A percentile compares a stretch with the other conserved stretches of the same genome.
Conservation (phyloP, 2,329 filamentous ascomycete species). For the Colletotrichum lini region DNA sequence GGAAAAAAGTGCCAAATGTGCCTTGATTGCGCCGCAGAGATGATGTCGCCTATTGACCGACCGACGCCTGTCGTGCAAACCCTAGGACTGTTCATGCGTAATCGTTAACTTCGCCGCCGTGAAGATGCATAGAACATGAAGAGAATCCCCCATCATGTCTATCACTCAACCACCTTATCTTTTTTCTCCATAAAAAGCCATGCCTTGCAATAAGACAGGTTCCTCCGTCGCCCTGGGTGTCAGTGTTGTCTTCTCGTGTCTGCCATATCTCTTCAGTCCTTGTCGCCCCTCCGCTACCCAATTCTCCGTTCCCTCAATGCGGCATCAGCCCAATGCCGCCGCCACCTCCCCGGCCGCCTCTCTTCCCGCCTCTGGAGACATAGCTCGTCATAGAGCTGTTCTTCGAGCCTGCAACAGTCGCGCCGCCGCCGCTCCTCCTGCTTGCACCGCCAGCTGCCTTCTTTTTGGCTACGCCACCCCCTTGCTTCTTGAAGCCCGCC, state of each 20-base stretch:
- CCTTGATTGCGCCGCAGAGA: conserved; percentile 27
- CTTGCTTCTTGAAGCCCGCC: conserved; percentile 31
- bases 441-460: conserved; percentile 40
- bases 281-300: background rate
- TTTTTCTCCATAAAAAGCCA: conserved; percentile 1
- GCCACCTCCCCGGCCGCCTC: conserved; percentile 36
- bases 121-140: conserved; percentile 2
- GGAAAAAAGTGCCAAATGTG: conserved; percentile 5
- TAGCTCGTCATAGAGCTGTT: conserved; percentile 31
- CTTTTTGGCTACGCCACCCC: conserved; percentile 42
- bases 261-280: background rate
- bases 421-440: conserved; percentile 33
- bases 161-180: background rate
- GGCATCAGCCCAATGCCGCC: conserved; percentile 58
- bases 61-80: conserved; percentile 28
- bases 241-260: background rate
- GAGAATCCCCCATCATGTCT: background rate
- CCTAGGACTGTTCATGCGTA: conserved; percentile 3
- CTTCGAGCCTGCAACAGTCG: conserved; percentile 28
- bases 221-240: background rate
- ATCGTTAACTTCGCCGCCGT: conserved; percentile 1
- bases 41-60: conserved; percentile 6
- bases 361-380: conserved; percentile 49
- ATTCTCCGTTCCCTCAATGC: conserved; percentile 45
- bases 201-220: conserved; percentile 3